Evolutionary conservation across 1,139 yeast genomes (phyloP), one percentile per base, ranked within the genome.

Genomic region (Geotrichum fermentans): DNA sequence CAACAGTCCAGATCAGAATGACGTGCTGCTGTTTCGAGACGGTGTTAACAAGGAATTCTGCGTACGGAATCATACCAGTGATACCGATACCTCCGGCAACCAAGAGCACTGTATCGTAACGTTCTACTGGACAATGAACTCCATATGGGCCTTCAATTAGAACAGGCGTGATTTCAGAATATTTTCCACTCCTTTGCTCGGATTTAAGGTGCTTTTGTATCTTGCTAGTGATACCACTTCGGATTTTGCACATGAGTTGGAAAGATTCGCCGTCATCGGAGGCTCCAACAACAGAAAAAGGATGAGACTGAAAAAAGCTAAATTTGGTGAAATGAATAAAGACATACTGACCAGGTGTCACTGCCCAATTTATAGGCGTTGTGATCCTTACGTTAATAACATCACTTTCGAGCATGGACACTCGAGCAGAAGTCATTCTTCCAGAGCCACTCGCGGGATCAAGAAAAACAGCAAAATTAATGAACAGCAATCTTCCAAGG

Each of bases 21-120:
- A 62, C 54, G 45, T 49, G 40, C 47, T 40, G 43, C 49, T 56
- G 43, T 45, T 52, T 47, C 48, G 53, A 29, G 8, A 47, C 50
- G 22, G 51, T 45, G 8, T 54, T 59, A 33, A 39, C 14, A 49
- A 52, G 53, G 45, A 58, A 59, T 45, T 64, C 68, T 2, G 63
- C 64, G 51, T 70, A 70, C 0, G 69, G 67, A 52, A 72, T 50
- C 2, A 66, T 63, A 0, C 84, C 83, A 1, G 95, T 84, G 55
- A 86, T 73, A 57, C 95, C 95, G 52, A 82, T 82, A 44, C 92
- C 92, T 54, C 89, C 85, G 1, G 83, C 80, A 47, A 83, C 58
- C 43, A 83, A 70, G 17, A 82, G 63, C 2, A 74, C 68, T 47
- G 74, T 75, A 46, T 79, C 80, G 61, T 76, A 83, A 49, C 76